phyloP scores from a whole-genome alignment of 2,329 filamentous ascomycete species.

The Lecanoromycetidae sp. region DNA sequence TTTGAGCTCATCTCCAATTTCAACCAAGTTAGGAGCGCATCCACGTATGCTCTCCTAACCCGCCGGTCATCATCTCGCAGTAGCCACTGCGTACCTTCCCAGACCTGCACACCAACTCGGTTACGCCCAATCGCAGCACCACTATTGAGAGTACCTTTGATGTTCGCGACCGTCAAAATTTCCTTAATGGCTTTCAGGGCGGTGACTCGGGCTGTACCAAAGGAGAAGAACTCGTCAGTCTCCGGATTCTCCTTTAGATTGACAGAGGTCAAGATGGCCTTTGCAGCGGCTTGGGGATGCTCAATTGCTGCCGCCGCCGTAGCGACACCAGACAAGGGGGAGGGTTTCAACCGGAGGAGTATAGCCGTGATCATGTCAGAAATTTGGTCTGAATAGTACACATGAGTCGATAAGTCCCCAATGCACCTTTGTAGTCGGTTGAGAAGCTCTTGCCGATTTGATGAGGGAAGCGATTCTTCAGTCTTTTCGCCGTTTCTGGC shows the following conservation, averaged over 20 bases:
- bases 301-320: slow-evolving; percentile 37
- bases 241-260: slow-evolving; percentile 41
- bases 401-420: slow-evolving; percentile 80
- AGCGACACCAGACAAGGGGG: slow-evolving; percentile 32
- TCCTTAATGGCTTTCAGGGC: slow-evolving; percentile 71
- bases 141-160: slow-evolving; percentile 45
- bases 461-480: slow-evolving; percentile 34
- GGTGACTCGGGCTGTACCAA: slow-evolving; percentile 46
- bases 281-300: slow-evolving; percentile 38
- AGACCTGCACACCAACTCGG: slow-evolving; percentile 66
- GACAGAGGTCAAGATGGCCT: slow-evolving; percentile 36
- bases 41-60: slow-evolving; percentile 74
- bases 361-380: slow-evolving; percentile 85
- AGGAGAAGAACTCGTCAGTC: slow-evolving; percentile 50
- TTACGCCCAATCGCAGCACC: slow-evolving; percentile 57
- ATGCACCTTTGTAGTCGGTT: slow-evolving; percentile 67
- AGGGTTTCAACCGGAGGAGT: slow-evolving; percentile 63
- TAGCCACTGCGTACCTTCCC: slow-evolving; percentile 95
- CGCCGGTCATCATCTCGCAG: slow-evolving; percentile 64
- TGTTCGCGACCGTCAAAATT: slow-evolving; percentile 71
- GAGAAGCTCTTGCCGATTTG: slow-evolving; percentile 50
- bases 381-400: slow-evolving; percentile 95
- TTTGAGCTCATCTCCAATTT: slow-evolving; percentile 60
- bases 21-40: slow-evolving; percentile 75
- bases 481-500: slow-evolving; percentile 18